phyloP scores from a whole-genome alignment of 1,284 basidiomycete species.

The Ceratobasidium sp. region DNA sequence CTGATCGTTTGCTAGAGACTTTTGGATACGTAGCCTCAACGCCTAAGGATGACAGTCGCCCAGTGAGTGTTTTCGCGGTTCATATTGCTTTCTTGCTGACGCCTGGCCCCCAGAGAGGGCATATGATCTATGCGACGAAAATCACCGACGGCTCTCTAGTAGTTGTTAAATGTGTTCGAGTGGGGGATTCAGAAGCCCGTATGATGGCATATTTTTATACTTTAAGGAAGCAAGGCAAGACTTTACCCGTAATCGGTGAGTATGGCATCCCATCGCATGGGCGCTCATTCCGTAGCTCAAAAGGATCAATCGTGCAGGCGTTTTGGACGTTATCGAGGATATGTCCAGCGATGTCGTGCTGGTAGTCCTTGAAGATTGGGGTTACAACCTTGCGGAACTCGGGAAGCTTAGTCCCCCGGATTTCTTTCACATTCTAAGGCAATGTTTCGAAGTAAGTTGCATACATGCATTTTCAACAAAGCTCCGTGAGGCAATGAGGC shows the following conservation, averaged over 20 bases:
- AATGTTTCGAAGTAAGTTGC: constrained; percentile 28
- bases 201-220: constrained; percentile 10
- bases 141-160: constrained; percentile 2
- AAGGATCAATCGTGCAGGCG: not conserved
- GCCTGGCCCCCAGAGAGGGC: constrained; percentile 1
- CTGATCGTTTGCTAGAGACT: not conserved
- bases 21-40: not conserved
- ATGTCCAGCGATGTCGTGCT: not conserved
- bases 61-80: not conserved
- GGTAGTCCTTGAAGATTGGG: constrained; percentile 28
- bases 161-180: constrained; percentile 26
- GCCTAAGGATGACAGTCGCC: not conserved
- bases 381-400: constrained; percentile 24
- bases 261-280: not conserved
- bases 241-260: constrained; percentile 23
- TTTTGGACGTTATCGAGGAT: constrained; percentile 16
- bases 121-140: constrained; percentile 18
- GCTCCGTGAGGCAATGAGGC: too few relatives aligned
- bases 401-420: constrained; percentile 8
- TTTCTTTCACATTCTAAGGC: constrained; percentile 27
- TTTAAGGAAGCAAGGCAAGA: constrained; percentile 5
- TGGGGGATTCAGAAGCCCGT: constrained; percentile 1
- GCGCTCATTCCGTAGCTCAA: not conserved
- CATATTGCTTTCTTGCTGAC: not conserved
- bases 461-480: too few relatives aligned